phyloP scores from a whole-genome alignment of 192 early-diverging fungal species.

The Lunasporangiospora selenospora region DNA sequence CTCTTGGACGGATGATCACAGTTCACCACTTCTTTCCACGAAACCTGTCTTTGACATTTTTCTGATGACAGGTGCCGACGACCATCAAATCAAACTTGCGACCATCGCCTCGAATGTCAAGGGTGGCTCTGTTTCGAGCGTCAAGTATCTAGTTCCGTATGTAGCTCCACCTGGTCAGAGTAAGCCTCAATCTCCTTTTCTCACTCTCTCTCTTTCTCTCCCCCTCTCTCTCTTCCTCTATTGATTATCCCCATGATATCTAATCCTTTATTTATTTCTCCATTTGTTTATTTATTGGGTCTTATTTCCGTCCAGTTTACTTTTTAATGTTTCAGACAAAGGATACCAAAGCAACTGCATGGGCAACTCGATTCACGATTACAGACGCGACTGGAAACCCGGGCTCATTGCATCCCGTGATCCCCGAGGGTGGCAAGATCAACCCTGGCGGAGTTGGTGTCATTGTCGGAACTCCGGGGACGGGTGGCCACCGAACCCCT shows the following conservation, averaged over 20 bases:
- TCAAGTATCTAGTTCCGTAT: constrained; percentile 34
- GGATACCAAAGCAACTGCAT: constrained; percentile 15
- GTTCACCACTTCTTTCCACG: constrained; percentile 1
- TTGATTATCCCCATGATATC: not conserved
- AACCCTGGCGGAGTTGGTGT: constrained; percentile 32
- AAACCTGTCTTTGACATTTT: constrained; percentile 41
- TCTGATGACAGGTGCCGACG: constrained; percentile 40
- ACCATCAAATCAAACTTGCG: constrained; percentile 28
- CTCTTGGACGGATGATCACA: constrained; percentile 30
- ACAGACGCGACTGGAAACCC: constrained; percentile 21
- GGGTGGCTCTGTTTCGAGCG: constrained; percentile 11
- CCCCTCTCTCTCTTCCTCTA: not conserved
- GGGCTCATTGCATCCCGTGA: constrained; percentile 18
- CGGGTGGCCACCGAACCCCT: too few species aligned
- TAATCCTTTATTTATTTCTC: not conserved
- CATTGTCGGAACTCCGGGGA: too few species aligned
- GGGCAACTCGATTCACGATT: constrained; percentile 44
- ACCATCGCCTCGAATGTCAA: constrained; percentile 32
- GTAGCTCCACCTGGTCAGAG: constrained; percentile 39
- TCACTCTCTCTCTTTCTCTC: not conserved
- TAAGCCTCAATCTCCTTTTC: not conserved
- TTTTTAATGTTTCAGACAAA: constrained; percentile 45
- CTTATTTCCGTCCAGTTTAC: constrained; percentile 17
- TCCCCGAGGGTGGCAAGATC: constrained; percentile 26
- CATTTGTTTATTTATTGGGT: not conserved